Base-by-base conservation (phyloP, 2,329 filamentous ascomycete genomes). In the Penicillium sp. region DNA sequence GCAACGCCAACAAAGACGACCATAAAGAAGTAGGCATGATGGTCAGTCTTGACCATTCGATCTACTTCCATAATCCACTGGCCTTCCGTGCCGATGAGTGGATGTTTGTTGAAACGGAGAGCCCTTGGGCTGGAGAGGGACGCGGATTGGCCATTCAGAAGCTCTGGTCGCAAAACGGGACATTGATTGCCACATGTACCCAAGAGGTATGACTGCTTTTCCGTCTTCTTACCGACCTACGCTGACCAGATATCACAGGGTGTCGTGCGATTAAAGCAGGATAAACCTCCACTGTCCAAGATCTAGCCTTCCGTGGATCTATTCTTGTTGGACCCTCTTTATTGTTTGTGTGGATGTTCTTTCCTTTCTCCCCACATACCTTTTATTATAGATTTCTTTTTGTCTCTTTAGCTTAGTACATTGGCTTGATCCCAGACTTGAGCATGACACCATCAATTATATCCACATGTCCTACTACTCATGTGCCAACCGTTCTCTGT, bases 101-200 rank as follows among this genome's bases (percentile, higher is more conserved):
- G 80, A 73, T 82, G 69, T 72, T 81, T 63, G 74, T 70, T 8
- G 79, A 81, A 67, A 81, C 79, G 73, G 74, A 78, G 55, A 80
- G 77, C 52, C 79, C 80, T 9, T 82, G 80, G 80, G 77, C 80
- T 13, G 80, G 80, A 4, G 78, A 80, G 58, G 80, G 78, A 13
- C 74, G 80, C 48, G 80, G 80, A 1, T 63, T 81, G 61, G 79
- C 78, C 10, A 69, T 75, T 54, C 80, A 81, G 68, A 76, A 76
- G 64, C 79, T 82, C 53, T 82, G 79, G 79, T 75, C 75, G 16
- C 75, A 77, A 60, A 76, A 80, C 61, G 80, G 80, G 6, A 70
- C 70, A 4, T 67, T 82, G 61, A 77, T 82, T 58, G 80, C 80
- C 16, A 81, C 77, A 13, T 82, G 80, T 66, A 75, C 75, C 3